Evolutionary conservation across 345 rosid genomes (phyloP), one percentile per base, ranked within the genome.

Genomic region (Corymbia maculata): DNA sequence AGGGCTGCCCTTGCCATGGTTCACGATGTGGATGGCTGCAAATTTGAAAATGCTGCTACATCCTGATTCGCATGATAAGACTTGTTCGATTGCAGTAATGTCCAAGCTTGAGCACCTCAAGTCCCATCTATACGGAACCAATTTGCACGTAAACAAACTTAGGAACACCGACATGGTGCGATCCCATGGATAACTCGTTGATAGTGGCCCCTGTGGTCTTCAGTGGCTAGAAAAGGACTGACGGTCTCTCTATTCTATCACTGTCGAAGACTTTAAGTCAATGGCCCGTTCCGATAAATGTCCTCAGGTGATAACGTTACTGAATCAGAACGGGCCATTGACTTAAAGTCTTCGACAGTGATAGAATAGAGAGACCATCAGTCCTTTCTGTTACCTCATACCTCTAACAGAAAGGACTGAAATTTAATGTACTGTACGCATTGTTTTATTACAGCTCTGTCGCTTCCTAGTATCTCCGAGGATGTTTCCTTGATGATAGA

Each of bases 61-160:
- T 53, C 26, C 59, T 8, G 0, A 4, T 7, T 21, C 24, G 1
- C 26, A 53, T 21, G 26, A 3, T 21, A 53, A 19, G 4, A 53
- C 22, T 52, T 52, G 7, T 13, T 52, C 16, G 53, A 52, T 52
- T 17, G 16, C 13, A 52, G 53, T 14, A 52, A 52, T 52, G 53
- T 52, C 53, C 14, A 52, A 52, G 53, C 26, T 53, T 21, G 59
- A 53, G 59, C 24, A 21, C 22, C 19, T 53, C 59, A 19, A 53
- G 59, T 53, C 26, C 59, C 59, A 53, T 0, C 26, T 3, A 8
- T 53, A 53, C 1, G 4, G 10, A 53, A 19, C 59, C 59, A 53
- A 53, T 19, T 3, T 53, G 59, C 59, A 0, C 4, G 59, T 21
- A 7, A 53, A 21, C 59, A 19, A 53, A 53, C 0, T 3, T 7